These are phyloP conservation scores for Pichia terricola DNA, from an alignment of 1,139 yeast species.

Conservation along the genomic window DNA sequence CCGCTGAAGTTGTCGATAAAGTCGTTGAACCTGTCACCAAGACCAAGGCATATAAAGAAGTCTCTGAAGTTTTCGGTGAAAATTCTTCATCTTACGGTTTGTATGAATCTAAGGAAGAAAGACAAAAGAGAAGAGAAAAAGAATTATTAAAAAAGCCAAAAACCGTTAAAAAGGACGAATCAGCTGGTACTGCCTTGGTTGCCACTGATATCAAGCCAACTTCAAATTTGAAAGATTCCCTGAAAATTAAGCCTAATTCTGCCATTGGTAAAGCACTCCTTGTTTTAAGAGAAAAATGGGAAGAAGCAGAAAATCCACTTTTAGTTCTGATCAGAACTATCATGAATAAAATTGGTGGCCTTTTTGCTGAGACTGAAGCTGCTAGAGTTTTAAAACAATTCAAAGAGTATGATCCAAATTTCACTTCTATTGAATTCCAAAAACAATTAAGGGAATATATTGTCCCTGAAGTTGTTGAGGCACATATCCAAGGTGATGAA, in stretches of 20 bases:
- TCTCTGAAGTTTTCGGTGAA: slow-evolving; percentile 83
- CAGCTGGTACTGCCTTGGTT: slow-evolving; percentile 79
- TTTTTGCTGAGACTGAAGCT: slow-evolving; percentile 93
- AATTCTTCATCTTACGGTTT: slow-evolving; percentile 92
- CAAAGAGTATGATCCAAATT: slow-evolving; percentile 83
- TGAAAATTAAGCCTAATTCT: slow-evolving; percentile 56
- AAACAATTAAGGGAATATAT: slow-evolving; percentile 84
- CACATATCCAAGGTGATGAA: slow-evolving; percentile 89
- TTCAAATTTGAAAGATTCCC: slow-evolving; percentile 45
- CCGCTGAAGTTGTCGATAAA: slow-evolving; percentile 78
- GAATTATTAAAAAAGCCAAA: slow-evolving; percentile 51
- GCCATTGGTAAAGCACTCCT: slow-evolving; percentile 60
- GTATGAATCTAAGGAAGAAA: slow-evolving; percentile 74
- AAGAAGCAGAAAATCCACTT: slow-evolving; percentile 91
- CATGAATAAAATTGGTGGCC: slow-evolving; percentile 70
- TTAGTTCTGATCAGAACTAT: slow-evolving; percentile 74
- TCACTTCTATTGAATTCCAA: slow-evolving; percentile 71
- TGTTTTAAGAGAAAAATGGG: slow-evolving; percentile 66
- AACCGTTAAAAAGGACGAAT: slow-evolving; percentile 68
- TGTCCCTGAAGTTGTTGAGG: slow-evolving; percentile 91
- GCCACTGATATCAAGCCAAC: slow-evolving; percentile 70
- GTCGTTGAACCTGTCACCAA: slow-evolving; percentile 91
- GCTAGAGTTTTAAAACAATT: slow-evolving; percentile 84
- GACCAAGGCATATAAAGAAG: slow-evolving; percentile 83
- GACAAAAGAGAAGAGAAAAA: slow-evolving; percentile 64